A percentile compares a stretch with the other conserved stretches of the same genome.
These are phyloP conservation scores for Vanderwaltozyma yarrowii DNA, from an alignment of 805 yeast genomes.

Conservation along the genomic window DNA sequence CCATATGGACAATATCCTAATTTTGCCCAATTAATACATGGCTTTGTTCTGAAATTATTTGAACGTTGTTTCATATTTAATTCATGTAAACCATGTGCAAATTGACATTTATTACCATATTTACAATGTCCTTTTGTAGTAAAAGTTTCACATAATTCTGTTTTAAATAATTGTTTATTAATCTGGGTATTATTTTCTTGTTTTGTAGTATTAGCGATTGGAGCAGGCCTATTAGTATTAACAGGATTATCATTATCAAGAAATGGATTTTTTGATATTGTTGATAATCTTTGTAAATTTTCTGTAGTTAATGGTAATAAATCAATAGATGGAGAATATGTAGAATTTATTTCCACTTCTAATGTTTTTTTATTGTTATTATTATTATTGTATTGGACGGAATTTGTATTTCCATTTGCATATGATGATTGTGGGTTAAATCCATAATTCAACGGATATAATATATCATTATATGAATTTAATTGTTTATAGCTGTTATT, in stretches of 20 bases:
- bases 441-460: too few species aligned
- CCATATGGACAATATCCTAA: slow-evolving; percentile 82
- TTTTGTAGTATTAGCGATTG: too few species aligned
- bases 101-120: slow-evolving; percentile 85
- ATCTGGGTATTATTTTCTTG: too few species aligned
- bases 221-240: too few species aligned
- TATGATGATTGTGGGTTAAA: too few species aligned
- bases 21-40: slow-evolving; percentile 81
- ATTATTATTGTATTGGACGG: neutral
- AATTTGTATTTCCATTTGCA: too few species aligned
- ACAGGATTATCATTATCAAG: too few species aligned
- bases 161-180: slow-evolving; percentile 71
- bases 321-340: slow-evolving; percentile 12
- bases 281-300: slow-evolving; percentile 18
- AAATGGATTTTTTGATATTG: too few species aligned
- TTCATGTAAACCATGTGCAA: slow-evolving; percentile 83
- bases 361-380: slow-evolving; percentile 5
- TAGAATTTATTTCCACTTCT: slow-evolving; percentile 24
- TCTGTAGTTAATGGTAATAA: slow-evolving; percentile 24
- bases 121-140: slow-evolving; percentile 67
- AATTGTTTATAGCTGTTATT: neutral
- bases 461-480: neutral
- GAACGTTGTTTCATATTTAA: slow-evolving; percentile 56
- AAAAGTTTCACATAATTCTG: slow-evolving; percentile 79
- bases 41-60: slow-evolving; percentile 81